Conservation (phyloP, 2,329 filamentous ascomycete species). For the Cladobotryum mycophilum region DNA sequence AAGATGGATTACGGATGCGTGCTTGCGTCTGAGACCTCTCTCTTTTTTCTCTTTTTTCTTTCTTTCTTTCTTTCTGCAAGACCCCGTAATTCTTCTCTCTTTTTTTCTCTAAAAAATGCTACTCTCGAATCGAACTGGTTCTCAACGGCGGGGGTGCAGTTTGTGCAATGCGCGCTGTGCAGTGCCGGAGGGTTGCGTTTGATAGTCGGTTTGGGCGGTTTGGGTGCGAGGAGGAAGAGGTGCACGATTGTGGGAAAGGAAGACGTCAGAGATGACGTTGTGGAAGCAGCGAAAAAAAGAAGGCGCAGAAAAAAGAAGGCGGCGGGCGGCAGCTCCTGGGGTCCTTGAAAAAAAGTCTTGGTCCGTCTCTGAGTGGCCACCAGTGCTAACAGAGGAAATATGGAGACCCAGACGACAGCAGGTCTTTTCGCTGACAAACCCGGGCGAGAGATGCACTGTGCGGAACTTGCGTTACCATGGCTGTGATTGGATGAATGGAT, state of each 20-base stretch:
- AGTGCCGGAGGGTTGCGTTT: constrained; percentile 3
- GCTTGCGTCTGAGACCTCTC: too few relatives aligned
- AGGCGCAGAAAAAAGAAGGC: constrained; percentile 28
- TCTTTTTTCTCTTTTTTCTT: too few relatives aligned
- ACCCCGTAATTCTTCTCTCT: too few relatives aligned
- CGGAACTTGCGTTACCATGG: constrained; percentile 2
- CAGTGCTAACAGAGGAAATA: constrained; percentile 12
- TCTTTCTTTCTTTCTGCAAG: too few relatives aligned
- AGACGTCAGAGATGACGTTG: constrained; percentile 46
- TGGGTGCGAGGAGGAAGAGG: constrained; percentile 29
- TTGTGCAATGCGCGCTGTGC: too few relatives aligned
- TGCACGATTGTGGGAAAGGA: constrained; percentile 28
- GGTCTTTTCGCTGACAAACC: constrained; percentile 12
- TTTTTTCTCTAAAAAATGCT: too few relatives aligned
- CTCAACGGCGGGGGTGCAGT: too few relatives aligned
- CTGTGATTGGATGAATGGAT: constrained; percentile 3
- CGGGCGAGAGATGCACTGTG: constrained; percentile 5
- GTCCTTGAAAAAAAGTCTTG: neutral
- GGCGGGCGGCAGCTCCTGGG: constrained; percentile 22
- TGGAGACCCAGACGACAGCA: constrained; percentile 3
- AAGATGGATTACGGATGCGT: too few relatives aligned
- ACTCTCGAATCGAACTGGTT: too few relatives aligned
- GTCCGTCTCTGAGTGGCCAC: neutral
- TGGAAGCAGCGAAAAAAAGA: constrained; percentile 28
- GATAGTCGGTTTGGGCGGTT: constrained; percentile 10